Base-by-base conservation (phyloP, 1,139 yeast genomes). In the Lodderomyces margitis region DNA sequence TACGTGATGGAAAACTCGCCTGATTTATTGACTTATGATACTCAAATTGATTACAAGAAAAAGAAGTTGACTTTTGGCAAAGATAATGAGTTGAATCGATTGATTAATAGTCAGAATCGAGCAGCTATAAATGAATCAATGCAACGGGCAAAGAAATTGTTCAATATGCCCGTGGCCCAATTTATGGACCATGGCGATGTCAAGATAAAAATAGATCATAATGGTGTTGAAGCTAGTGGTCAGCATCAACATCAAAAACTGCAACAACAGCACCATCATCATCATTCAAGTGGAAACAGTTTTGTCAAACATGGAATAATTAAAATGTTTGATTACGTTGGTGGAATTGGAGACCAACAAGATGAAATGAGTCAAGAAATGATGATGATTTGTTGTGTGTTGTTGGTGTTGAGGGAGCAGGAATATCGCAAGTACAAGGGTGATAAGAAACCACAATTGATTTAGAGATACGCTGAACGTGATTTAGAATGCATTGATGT, bases 351-450 rank as follows among this genome's bases (percentile, higher is more conserved):
- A 15, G 14, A 28, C 3, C 19, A 45, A 12, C 47, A 45, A 12
- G 34, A 31, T 19, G 42, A 39, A 6, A 31, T 59, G 8, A 52
- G 55, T 41, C 56, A 55, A 10, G 60, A 59, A 27, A 57, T 62
- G 25, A 46, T 62, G 44, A 57, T 64, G 20, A 38, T 68, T 24
- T 46, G 57, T n/a, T 57, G 66, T 36, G 52, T 68, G 6, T 46
- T 69, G 46, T 50, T 68, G 42, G 64, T 66, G 4, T 55, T 70
- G 41, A 46, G 73, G 35, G 74, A 68, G 42, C 74, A 66, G 48
- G 74, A 70, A 46, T 54, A 54, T 19, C 50, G 70, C 35, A 70
- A 70, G 48, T 66, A 60, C 50, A 57, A 61, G 48, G 74, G 75
- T 3, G 58, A 58, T 34, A 43, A 43, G 23, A 37, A 37, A n/a